Percentiles rank a stretch among this genome's conserved stretches.
phyloP scores from a whole-genome alignment of 2,329 filamentous ascomycete genomes.

The Ophiocordyceps sinensis region DNA sequence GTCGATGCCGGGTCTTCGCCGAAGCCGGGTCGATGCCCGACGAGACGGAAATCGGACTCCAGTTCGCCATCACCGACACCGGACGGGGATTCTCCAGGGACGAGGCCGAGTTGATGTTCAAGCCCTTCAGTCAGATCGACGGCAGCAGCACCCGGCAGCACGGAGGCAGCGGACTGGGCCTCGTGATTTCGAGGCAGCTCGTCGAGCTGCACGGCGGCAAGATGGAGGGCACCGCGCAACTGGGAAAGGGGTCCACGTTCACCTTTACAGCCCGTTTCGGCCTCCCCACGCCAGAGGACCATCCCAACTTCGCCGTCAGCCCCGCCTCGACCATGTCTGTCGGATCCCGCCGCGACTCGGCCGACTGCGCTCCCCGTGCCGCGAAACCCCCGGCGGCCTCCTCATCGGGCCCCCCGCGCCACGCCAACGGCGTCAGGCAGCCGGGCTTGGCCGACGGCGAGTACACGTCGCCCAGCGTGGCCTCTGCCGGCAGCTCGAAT shows the following conservation, averaged over 20 bases:
- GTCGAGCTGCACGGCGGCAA: conserved; percentile 91
- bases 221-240: conserved; percentile 72
- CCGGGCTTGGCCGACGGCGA: conserved; percentile 16
- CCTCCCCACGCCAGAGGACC: conserved; percentile 51
- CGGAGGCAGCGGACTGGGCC: conserved; percentile 80
- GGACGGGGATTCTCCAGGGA: conserved; percentile 80
- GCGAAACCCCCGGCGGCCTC: conserved; percentile 12
- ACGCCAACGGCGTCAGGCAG: conserved; percentile 2
- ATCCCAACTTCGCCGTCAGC: conserved; percentile 37
- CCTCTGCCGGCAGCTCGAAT: conserved; percentile 51
- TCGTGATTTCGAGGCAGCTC: conserved; percentile 88
- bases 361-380: conserved; percentile 11
- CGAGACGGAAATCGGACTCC: conserved; percentile 59
- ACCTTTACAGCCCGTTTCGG: conserved; percentile 59
- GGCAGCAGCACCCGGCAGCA: conserved; percentile 88
- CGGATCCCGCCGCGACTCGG: conserved; percentile 12
- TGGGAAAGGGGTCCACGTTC: conserved; percentile 70
- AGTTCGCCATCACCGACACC: conserved; percentile 85
- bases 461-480: conserved; percentile 20
- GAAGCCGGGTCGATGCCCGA: conserved; percentile 10
- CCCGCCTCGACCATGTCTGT: conserved; percentile 22
- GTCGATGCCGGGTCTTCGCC: conserved; percentile 54
- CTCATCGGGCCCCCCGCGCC: conserved; percentile 8
- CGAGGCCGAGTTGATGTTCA: conserved; percentile 87
- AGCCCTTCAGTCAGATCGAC: conserved; percentile 94